These are phyloP conservation scores for Trichosporon coremiiforme DNA, from an alignment of 1,284 basidiomycete genomes.

Conservation along the genomic window DNA sequence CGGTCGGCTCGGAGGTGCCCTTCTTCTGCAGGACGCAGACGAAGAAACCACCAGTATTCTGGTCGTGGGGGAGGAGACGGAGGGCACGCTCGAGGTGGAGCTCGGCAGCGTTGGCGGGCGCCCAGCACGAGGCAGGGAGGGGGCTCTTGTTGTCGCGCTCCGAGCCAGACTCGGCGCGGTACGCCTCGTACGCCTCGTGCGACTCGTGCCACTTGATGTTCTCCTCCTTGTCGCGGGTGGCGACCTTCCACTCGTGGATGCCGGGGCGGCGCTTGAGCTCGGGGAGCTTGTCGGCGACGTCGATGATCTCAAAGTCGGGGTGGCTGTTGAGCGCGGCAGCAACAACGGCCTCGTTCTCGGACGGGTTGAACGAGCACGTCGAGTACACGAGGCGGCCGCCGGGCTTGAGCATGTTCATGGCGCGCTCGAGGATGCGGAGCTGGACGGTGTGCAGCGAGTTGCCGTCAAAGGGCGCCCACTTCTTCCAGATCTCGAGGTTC, in stretches of 20 bases:
- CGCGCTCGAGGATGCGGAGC: constrained; percentile 85
- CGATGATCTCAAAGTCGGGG: constrained; percentile 79
- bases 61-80: constrained; percentile 89
- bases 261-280: constrained; percentile 75
- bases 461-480: constrained; percentile 85
- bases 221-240: constrained; percentile 34
- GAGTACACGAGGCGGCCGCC: constrained; percentile 95
- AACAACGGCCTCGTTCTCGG: constrained; percentile 97
- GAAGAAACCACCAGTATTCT: constrained; percentile 98
- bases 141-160: constrained; percentile 55
- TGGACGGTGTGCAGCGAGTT: constrained; percentile 93
- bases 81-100: constrained; percentile 98
- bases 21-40: constrained; percentile 78
- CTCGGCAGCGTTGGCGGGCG: constrained; percentile 87
- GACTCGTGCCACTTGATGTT: constrained; percentile 20
- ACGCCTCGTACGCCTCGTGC: constrained; percentile 46
- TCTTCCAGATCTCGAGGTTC: constrained; percentile 93
- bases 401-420: constrained; percentile 83
- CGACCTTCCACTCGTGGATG: constrained; percentile 72
- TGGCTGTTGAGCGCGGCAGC: constrained; percentile 75
- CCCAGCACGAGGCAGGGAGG: constrained; percentile 66
- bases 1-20: constrained; percentile 16
- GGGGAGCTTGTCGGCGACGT: constrained; percentile 72
- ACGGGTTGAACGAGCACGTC: constrained; percentile 95
- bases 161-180: constrained; percentile 36